Percentiles rank a stretch among this genome's conserved stretches.
These are phyloP conservation scores for Tilletia caries DNA, from an alignment of 1,284 basidiomycete genomes.

Conservation along the genomic window DNA sequence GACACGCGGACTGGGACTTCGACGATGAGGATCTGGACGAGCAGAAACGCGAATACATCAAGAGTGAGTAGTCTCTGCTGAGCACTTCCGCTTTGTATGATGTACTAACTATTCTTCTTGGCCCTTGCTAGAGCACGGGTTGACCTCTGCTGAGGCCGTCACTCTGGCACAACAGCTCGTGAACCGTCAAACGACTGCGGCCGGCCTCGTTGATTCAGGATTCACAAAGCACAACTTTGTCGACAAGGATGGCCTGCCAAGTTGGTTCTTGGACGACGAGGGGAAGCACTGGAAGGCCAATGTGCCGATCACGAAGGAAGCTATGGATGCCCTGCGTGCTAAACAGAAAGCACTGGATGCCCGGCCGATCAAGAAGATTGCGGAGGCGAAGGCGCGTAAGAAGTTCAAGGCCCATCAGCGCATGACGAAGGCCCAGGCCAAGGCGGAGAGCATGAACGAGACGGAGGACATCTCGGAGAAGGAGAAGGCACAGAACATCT, in stretches of 20 bases:
- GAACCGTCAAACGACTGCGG: slow-evolving; percentile 84
- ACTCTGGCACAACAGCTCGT: slow-evolving; percentile 87
- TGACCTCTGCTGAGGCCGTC: slow-evolving; percentile 85
- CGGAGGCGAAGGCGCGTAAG: slow-evolving; percentile 96
- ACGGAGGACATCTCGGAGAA: slow-evolving; percentile 73
- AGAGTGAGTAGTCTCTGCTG: slow-evolving; percentile 60
- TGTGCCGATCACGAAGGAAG: slow-evolving; percentile 94
- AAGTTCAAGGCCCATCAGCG: slow-evolving; percentile 82
- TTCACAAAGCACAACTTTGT: slow-evolving; percentile 85
- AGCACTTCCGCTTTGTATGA: slow-evolving; percentile 24
- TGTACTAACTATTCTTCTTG: slow-evolving; percentile 10
- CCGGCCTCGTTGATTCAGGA: slow-evolving; percentile 86
- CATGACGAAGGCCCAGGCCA: slow-evolving; percentile 89
- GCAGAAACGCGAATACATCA: slow-evolving; percentile 67
- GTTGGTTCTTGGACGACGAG: slow-evolving; percentile 98
- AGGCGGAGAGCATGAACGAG: slow-evolving; percentile 88
- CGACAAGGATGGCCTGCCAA: slow-evolving; percentile 78
- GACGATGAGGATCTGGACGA: slow-evolving; percentile 70
- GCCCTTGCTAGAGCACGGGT: slow-evolving; percentile 66
- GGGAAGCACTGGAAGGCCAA: slow-evolving; percentile 88
- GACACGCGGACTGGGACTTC: slow-evolving; percentile 12
- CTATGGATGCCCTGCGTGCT: slow-evolving; percentile 77
- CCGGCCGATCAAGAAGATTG: slow-evolving; percentile 97
- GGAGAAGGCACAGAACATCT: slow-evolving; percentile 90
- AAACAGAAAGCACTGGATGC: slow-evolving; percentile 88